A percentile compares a stretch with the other conserved stretches of the same genome.
Conservation (phyloP, 495 filamentous ascomycete species). For the Aspergillus sclerotiicarbonarius region DNA sequence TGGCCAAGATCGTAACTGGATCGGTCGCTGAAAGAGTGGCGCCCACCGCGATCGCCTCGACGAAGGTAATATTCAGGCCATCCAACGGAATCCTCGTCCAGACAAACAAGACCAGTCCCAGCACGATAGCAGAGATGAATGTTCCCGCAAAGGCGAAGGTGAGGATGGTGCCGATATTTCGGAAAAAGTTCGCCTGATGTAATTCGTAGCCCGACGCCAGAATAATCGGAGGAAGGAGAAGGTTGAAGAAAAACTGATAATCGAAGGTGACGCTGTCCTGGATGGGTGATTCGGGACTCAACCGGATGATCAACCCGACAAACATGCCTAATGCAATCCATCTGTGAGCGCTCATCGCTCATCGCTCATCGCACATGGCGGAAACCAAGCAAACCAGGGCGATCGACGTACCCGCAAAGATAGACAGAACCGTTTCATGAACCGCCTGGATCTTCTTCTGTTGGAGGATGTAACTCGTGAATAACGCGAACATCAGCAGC, state of each 20-base stretch:
- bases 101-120: constrained; percentile 80
- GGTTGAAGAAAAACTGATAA: constrained; percentile 99
- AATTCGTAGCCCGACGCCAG: constrained; percentile 95
- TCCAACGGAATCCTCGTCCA: constrained; percentile 87
- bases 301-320: constrained; percentile 82
- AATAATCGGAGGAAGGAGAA: constrained; percentile 95
- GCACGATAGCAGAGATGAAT: constrained; percentile 92
- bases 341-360: constrained; percentile 1
- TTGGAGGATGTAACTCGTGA: constrained; percentile 95
- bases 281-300: constrained; percentile 75
- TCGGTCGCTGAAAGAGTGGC: constrained; percentile 96
- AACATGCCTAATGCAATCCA: constrained; percentile 71
- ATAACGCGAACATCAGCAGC: constrained; percentile 88
- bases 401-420: constrained; percentile 78
- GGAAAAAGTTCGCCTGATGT: constrained; percentile 97
- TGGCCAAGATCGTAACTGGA: constrained; percentile 94
- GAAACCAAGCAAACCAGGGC: neutral
- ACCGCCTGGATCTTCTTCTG: constrained; percentile 93
- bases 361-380: neutral
- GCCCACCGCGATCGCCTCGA: constrained; percentile 93
- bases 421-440: constrained; percentile 96
- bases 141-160: constrained; percentile 99
- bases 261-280: constrained; percentile 89
- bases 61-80: constrained; percentile 78
- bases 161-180: constrained; percentile 94